Evolutionary conservation across 176 grass and related monocot genomes (phyloP), one percentile per base, ranked within the genome.

Genomic region (Olyra latifolia): DNA sequence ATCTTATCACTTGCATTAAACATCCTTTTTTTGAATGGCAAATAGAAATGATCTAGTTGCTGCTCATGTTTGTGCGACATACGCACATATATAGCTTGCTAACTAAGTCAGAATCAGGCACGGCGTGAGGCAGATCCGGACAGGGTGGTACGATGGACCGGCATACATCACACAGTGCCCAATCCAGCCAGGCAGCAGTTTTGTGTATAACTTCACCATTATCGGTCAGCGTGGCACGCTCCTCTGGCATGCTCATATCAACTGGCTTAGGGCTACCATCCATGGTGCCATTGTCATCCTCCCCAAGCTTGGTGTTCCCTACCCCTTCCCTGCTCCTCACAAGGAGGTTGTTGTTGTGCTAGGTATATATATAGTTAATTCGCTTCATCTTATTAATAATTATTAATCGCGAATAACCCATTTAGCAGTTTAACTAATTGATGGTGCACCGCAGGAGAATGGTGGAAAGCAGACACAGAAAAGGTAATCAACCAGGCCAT

Each of bases 161-260:
- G 89, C 89, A 4, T 91, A 84, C 75, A 79, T 91, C 41, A 85
- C 89, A 16, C 89, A 88, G 57, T 91, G 89, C 66, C 89, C 89
- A 42, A 92, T 92, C 66, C 90, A 69, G 30, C 77, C 86, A 23
- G 71, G 77, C n/a, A 78, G 74, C 17, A 88, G 69, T 53, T 92
- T 82, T 78, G 42, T 88, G 13, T 92, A 92, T 62, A 91, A 91
- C 69, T 87, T 91, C 64, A 87, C 89, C 0, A n/a, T 91, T 10
- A 87, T 54, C 3, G 84, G 88, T 22, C 88, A 91, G 53, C 78
- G 88, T 1, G 88, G 88, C 10, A 91, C 88, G 1, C 84, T 91
- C 40, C 52, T 87, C 67, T 91, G 88, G 88, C 88, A 91, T 35
- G 88, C 75, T 0, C 88, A 91, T 41, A 83, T 91, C 75, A 47